These are phyloP conservation scores for Skeletonema marinoi DNA, from an alignment of 108 stramenopile species.

Conservation along the genomic window DNA sequence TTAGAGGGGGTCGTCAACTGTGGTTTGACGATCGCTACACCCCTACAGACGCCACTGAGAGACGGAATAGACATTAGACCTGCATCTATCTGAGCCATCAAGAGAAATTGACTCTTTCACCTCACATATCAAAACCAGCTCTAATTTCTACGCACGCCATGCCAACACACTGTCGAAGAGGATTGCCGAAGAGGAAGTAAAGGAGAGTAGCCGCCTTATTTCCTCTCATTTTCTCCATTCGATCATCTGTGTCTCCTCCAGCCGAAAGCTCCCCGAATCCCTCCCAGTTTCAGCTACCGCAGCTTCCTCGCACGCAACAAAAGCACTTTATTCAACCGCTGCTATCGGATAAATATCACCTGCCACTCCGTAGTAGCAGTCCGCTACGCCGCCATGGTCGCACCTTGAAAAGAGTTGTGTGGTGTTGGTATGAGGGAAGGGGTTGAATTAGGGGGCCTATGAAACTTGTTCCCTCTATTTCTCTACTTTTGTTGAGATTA, in stretches of 20 bases:
- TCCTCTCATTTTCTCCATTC: too few relatives aligned
- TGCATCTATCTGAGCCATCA: neutral
- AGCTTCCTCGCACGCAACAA: too few relatives aligned
- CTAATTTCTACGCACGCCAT: neutral
- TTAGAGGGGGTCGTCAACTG: neutral
- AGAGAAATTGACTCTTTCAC: neutral
- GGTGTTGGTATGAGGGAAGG: neutral
- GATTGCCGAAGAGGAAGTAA: neutral
- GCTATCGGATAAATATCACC: neutral
- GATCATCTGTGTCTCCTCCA: neutral
- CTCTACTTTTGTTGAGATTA: neutral
- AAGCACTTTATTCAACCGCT: neutral
- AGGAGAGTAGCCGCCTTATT: neutral
- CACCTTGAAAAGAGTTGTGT: neutral
- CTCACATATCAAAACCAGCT: neutral
- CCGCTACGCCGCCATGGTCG: neutral
- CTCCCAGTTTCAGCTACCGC: neutral
- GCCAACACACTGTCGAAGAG: neutral
- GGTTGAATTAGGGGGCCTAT: neutral
- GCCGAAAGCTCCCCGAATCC: neutral
- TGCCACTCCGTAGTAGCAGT: neutral
- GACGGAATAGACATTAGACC: neutral
- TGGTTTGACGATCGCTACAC: neutral
- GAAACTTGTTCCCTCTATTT: neutral
- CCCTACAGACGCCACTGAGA: neutral